These are phyloP conservation scores for Quercus mongolica DNA, from an alignment of 306 rosid genomes.

Conservation along the genomic window DNA sequence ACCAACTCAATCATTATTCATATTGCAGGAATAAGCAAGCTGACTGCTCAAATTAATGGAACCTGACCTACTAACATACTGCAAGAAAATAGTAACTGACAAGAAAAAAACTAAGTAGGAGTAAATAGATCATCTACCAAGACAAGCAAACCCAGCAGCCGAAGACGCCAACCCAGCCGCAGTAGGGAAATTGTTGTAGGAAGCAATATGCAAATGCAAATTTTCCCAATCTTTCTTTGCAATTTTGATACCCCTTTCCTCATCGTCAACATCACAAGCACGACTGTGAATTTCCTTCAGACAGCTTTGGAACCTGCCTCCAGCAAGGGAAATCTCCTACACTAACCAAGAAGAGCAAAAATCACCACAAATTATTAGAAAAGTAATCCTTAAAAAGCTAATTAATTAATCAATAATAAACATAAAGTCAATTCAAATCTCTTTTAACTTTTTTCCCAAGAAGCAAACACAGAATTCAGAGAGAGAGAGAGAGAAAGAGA, in stretches of 20 bases:
- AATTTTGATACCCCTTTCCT: conserved; percentile 74
- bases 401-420: too few species aligned
- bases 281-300: conserved; percentile 65
- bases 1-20: neutral
- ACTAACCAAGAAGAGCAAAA: conserved; percentile 50
- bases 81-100: neutral
- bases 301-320: conserved; percentile 83
- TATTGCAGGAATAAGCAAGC: neutral
- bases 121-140: conserved; percentile 48
- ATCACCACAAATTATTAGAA: conserved; percentile 32
- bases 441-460: too few species aligned
- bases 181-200: conserved; percentile 96
- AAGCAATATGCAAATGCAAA: conserved; percentile 78
- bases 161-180: conserved; percentile 99
- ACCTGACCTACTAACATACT: neutral
- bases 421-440: too few species aligned
- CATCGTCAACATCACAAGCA: conserved; percentile 75
- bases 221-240: conserved; percentile 73
- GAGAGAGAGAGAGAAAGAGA: too few species aligned
- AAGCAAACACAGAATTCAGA: too few species aligned
- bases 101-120: neutral
- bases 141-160: conserved; percentile 96
- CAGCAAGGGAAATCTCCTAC: conserved; percentile 95
- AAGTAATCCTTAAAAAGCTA: neutral
- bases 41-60: neutral